Percentiles rank a stretch among this genome's conserved stretches.
Evolutionary conservation across 108 stramenopile genomes (phyloP).

Genomic region (Cyclotella sp.): DNA sequence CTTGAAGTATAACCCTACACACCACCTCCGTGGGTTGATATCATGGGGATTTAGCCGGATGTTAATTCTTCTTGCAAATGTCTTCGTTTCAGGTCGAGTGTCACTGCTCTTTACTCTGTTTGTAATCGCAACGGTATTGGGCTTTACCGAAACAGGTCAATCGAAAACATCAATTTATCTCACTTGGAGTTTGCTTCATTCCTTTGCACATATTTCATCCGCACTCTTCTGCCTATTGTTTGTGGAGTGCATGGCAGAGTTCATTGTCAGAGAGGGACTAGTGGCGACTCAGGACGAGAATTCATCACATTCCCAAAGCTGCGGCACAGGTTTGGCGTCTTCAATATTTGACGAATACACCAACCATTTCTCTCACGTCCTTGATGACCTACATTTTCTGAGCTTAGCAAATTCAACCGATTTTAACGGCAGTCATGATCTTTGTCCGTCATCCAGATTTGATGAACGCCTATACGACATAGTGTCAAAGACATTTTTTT

Average conservation of each 20-base stretch:
- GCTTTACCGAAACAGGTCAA: constrained; percentile 48
- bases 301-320: constrained; percentile 25
- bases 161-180: constrained; percentile 35
- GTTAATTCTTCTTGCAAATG: constrained; percentile 30
- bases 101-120: constrained; percentile 48
- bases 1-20: constrained; percentile 44
- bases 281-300: constrained; percentile 28
- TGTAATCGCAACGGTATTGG: constrained; percentile 21
- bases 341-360: constrained; percentile 60
- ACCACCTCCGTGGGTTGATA: constrained; percentile 28
- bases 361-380: constrained; percentile 43
- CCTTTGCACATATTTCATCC: constrained; percentile 44
- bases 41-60: constrained; percentile 40
- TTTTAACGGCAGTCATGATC: constrained; percentile 13
- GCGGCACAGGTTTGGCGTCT: constrained; percentile 49
- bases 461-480: constrained; percentile 37
- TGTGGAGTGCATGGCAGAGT: constrained; percentile 62
- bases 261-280: constrained; percentile 52
- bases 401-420: constrained; percentile 25
- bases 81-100: constrained; percentile 53
- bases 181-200: constrained; percentile 47
- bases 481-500: constrained; percentile 40
- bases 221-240: constrained; percentile 55
- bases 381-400: constrained; percentile 47
- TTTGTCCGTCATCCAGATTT: constrained; percentile 25